Base-by-base conservation (phyloP, 1,284 basidiomycete genomes). In the Thecaphora thlaspeos region DNA sequence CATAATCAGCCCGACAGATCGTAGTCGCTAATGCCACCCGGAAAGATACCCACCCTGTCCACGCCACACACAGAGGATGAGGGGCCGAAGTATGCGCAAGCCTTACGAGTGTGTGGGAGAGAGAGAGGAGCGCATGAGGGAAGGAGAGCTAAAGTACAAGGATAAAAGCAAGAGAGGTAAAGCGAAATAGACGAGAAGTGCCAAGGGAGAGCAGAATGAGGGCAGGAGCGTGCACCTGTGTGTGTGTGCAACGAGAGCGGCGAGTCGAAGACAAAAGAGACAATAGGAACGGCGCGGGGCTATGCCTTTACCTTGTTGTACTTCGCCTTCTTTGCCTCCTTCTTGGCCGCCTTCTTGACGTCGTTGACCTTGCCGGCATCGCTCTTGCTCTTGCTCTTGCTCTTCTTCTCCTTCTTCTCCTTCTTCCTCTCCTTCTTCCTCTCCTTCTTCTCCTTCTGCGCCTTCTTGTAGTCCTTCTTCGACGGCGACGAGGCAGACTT, bases 401-500 rank as follows among this genome's bases (percentile, higher is more conserved):
- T 67, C 59, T 62, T 65, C 39, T 51, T 44, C 36, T 64, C 52
- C 51, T 70, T 70, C 58, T 75, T 76, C 37, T 71, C 69, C 7
- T 70, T 72, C 62, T 71, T 71, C 21, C 64, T 63, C 4, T 65
- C 63, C 14, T 70, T 58, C 56, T 66, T 56, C 54, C 55, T 49
- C 54, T 68, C 55, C 28, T 67, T 55, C 61, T 65, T 63, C 51
- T 58, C 55, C 47, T 69, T 69, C 44, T 46, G 54, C 49, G 70
- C 71, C 49, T 80, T 83, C 80, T 89, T 88, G 80, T 86, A 84
- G 77, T 83, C 79, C 58, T 78, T 77, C 67, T 80, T 78, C 54
- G 78, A 82, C 80, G 88, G n/a, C n/a, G n/a, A n/a, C n/a, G n/a
- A n/a, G n/a, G n/a, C n/a, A n/a, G n/a, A 88, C 80, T 86, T 84